A percentile compares a stretch with the other conserved stretches of the same genome.
These are phyloP conservation scores for Helotiales sp. DNA, from an alignment of 2,329 filamentous ascomycete genomes.

Conservation along the genomic window DNA sequence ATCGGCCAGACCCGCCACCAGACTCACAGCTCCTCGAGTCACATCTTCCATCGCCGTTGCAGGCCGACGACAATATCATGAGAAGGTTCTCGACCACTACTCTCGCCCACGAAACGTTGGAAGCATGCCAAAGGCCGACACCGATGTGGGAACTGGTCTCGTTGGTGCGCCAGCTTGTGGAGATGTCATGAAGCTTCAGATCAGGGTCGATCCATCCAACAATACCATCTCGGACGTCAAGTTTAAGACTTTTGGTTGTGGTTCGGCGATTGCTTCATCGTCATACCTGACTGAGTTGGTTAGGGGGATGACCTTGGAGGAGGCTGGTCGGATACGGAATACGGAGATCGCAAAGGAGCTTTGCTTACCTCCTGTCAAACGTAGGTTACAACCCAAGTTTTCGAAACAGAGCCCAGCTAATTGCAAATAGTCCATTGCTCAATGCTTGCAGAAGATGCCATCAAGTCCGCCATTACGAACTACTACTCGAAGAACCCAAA, in stretches of 20 bases:
- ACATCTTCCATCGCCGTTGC: conserved; percentile 35
- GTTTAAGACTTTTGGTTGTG: conserved; percentile 98
- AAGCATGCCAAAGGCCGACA: conserved; percentile 77
- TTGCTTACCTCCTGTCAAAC: conserved; percentile 84
- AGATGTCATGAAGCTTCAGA: conserved; percentile 94
- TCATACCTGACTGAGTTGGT: conserved; percentile 96
- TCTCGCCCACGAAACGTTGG: conserved; percentile 79
- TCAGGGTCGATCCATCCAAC: conserved; percentile 85
- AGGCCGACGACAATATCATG: conserved; percentile 43
- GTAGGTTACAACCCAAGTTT: conserved; percentile 56
- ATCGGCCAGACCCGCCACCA: conserved; percentile 37
- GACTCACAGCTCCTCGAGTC: conserved; percentile 32
- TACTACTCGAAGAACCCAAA: conserved; percentile 92
- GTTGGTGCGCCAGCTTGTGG: conserved; percentile 90
- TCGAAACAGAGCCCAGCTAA: conserved; percentile 37
- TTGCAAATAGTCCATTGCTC: conserved; percentile 76
- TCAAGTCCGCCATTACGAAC: conserved; percentile 89
- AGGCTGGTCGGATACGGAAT: conserved; percentile 91
- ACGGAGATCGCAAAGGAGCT: conserved; percentile 98
- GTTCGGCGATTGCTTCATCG: conserved; percentile 90
- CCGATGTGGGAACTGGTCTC: conserved; percentile 86
- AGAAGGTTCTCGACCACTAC: conserved; percentile 76
- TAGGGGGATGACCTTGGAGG: conserved; percentile 93
- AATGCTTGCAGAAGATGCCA: conserved; percentile 90
- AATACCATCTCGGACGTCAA: conserved; percentile 93